These are phyloP conservation scores for Hibiscus trionum DNA, from an alignment of 345 rosid genomes.

Conservation along the genomic window DNA sequence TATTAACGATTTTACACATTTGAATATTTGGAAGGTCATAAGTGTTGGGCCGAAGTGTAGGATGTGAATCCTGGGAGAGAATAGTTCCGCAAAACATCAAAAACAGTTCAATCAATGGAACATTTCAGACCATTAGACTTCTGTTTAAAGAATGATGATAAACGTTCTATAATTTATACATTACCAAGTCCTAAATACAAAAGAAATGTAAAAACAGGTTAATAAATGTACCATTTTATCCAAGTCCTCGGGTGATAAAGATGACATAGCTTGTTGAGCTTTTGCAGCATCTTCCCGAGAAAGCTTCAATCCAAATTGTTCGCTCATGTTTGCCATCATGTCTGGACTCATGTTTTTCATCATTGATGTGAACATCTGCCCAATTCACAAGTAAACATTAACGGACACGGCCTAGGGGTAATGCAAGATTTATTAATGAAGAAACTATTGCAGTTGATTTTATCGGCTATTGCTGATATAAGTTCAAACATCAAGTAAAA, in stretches of 20 bases:
- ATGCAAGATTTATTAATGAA: not conserved
- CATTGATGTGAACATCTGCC: constrained; percentile 77
- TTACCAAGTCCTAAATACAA: not conserved
- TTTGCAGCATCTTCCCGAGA: constrained; percentile 78
- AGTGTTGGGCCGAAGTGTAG: not conserved
- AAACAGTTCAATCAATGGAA: not conserved
- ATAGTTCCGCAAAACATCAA: not conserved
- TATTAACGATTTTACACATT: not conserved
- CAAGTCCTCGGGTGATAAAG: constrained; percentile 72
- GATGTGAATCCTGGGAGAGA: not conserved
- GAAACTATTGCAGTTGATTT: not conserved
- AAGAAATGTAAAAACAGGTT: not conserved
- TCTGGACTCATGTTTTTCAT: constrained; percentile 89
- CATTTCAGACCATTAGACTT: not conserved
- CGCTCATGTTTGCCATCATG: constrained; percentile 92
- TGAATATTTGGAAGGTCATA: not conserved
- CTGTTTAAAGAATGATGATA: not conserved
- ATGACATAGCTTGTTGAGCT: constrained; percentile 91
- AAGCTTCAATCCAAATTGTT: constrained; percentile 82
- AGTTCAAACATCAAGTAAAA: not conserved
- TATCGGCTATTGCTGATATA: not conserved
- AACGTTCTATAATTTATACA: not conserved
- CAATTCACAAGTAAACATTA: constrained; percentile 14
- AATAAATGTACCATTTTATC: constrained; percentile 70
- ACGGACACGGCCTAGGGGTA: not conserved